Conservation (phyloP, 768 basidiomycete genomes). For the Pleurotus giganteus region DNA sequence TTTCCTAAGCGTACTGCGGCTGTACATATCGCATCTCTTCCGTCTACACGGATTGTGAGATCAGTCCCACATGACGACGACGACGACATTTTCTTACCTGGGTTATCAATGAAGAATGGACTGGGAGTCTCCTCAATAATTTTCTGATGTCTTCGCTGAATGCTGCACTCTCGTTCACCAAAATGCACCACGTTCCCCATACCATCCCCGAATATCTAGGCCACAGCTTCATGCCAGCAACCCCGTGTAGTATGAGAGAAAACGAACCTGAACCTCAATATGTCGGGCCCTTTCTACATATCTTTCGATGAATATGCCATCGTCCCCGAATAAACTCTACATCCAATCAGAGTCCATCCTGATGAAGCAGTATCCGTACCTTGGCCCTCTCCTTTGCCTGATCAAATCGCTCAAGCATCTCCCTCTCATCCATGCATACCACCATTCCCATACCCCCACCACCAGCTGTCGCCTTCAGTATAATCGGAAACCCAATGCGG, state of each 20-base stretch:
- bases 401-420: slow-evolving; percentile 34
- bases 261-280: slow-evolving; percentile 58
- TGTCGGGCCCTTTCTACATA: slow-evolving; percentile 58
- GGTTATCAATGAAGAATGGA: slow-evolving; percentile 47
- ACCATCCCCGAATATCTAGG: slow-evolving; percentile 67
- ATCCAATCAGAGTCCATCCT: background rate
- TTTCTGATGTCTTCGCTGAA: slow-evolving; percentile 71
- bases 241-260: background rate
- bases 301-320: slow-evolving; percentile 57
- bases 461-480: slow-evolving; percentile 67
- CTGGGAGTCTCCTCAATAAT: slow-evolving; percentile 70
- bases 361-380: slow-evolving; percentile 28
- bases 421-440: slow-evolving; percentile 43
- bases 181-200: slow-evolving; percentile 55
- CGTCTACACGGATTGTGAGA: slow-evolving; percentile 25
- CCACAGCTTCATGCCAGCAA: slow-evolving; percentile 1
- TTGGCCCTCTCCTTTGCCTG: slow-evolving; percentile 39
- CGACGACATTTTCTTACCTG: slow-evolving; percentile 30
- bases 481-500: slow-evolving; percentile 55
- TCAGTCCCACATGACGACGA: background rate
- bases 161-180: slow-evolving; percentile 69
- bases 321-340: slow-evolving; percentile 47
- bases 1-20: slow-evolving; percentile 50
- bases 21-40: slow-evolving; percentile 46
- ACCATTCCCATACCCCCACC: slow-evolving; percentile 71